These are phyloP conservation scores for Barnettozyma pratensis DNA, from an alignment of 805 yeast genomes.

Conservation along the genomic window DNA sequence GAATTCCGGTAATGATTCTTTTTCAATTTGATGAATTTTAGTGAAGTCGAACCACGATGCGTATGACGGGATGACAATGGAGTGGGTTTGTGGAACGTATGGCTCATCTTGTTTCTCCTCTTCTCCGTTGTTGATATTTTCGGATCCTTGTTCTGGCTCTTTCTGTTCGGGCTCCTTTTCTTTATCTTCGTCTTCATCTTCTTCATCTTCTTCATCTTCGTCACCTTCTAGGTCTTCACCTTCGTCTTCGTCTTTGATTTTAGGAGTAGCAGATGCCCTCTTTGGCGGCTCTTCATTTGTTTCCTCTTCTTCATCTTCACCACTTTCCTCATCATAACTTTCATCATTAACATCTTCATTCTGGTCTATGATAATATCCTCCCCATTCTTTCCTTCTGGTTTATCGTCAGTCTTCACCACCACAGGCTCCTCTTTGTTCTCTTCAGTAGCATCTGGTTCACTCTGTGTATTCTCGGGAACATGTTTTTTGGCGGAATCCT, in stretches of 20 bases:
- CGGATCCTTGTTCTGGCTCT: slow-evolving; percentile 3
- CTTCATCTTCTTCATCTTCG: slow-evolving; percentile 6
- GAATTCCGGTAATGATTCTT: slow-evolving; percentile 82
- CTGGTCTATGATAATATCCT: not conserved
- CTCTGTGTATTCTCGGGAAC: not conserved
- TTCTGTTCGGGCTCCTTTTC: slow-evolving; percentile 8
- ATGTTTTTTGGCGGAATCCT: not conserved
- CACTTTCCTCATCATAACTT: slow-evolving; percentile 9
- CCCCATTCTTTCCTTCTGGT: not conserved
- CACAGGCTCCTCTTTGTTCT: not conserved
- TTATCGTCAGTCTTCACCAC: not conserved
- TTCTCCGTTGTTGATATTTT: not conserved
- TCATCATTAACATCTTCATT: slow-evolving; percentile 2
- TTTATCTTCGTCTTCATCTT: slow-evolving; percentile 5
- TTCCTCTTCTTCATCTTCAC: slow-evolving; percentile 9
- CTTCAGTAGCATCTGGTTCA: not conserved
- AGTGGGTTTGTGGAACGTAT: slow-evolving; percentile 61
- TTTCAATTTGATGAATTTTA: slow-evolving; percentile 71
- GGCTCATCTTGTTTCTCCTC: slow-evolving; percentile 15
- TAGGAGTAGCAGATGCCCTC: slow-evolving; percentile 10
- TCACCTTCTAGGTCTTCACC: slow-evolving; percentile 1
- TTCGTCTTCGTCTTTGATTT: slow-evolving; percentile 11
- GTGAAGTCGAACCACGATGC: slow-evolving; percentile 79
- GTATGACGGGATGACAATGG: slow-evolving; percentile 82
- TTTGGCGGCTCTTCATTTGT: slow-evolving; percentile 10